Base-by-base conservation (phyloP, 192 early-diverging fungal species). In the Paraglomus brasilianum region DNA sequence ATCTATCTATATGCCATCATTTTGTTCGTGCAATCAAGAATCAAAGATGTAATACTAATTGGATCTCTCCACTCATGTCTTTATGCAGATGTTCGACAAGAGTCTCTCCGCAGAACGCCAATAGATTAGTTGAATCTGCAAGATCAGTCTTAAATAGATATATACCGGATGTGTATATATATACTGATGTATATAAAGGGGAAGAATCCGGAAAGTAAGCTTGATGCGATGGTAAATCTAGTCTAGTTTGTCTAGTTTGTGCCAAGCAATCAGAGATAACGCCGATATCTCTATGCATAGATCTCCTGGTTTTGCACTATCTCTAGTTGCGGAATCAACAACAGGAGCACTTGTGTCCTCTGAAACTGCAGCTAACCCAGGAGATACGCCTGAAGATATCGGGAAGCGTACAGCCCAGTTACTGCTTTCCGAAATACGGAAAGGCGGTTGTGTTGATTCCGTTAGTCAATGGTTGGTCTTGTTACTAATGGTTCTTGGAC, bases 141-240 rank as follows among this genome's bases (percentile, higher is more conserved):
- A 80, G 97, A 49, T 79, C 85, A 5, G 81, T 94, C 70, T 80
- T 99, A 58, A 97, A 95, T 58, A 85, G 87, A 66, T 98, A 91
- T 77, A 96, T 98, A 68, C 95, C 95, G 5, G 95, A 99, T 74
- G 92, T 99, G 41, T 97, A 96, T 74, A 89, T 99, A 59, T 97
- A 95, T 78, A 95, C 97, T 24, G 97, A 98, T 79, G 92, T 96
- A 51, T 97, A 92, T 77, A 95, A 95, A 74, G 95, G 97, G n/a
- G 90, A 88, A 8, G 95, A 98, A 68, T 89, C 91, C 15, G 95
- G 97, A 41, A 76, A 88, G 60, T 80, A 70, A 72, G 77, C 71
- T 62, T 30, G 30, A 30, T 30, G 30, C 30, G 30, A 30, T 30
- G 14, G 13, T 5, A 38, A 21, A 67, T 46, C 5, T 24, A 36